Evolutionary conservation across 257 asterid species (phyloP).

Genomic region (Lycium ferocissimum): DNA sequence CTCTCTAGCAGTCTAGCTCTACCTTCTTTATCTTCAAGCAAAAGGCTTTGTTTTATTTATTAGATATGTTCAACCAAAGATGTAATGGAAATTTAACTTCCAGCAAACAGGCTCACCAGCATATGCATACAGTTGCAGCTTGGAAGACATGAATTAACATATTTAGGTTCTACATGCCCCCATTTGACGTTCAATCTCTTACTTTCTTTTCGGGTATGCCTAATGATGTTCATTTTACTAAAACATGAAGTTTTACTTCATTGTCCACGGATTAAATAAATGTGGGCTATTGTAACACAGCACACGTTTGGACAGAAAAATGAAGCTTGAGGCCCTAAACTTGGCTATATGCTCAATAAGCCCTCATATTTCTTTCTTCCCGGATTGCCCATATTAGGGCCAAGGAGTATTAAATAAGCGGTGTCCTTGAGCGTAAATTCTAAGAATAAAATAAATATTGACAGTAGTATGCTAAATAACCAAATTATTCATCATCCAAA

Average conservation of each 20-base stretch:
- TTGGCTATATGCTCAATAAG: not conserved
- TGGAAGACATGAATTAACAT: not conserved
- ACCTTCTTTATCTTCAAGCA: not conserved
- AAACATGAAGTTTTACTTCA: too few species aligned
- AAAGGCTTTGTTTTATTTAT: too few species aligned
- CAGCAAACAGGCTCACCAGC: not conserved
- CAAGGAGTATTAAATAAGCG: not conserved
- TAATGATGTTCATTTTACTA: too few species aligned
- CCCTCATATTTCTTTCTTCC: not conserved
- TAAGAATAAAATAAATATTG: not conserved
- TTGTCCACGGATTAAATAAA: too few species aligned
- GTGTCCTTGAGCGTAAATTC: not conserved
- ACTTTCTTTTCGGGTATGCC: too few species aligned
- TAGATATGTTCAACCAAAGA: not conserved
- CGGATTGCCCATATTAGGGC: not conserved
- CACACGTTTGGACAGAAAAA: too few species aligned
- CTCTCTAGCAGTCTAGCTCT: not conserved
- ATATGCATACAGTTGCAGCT: not conserved
- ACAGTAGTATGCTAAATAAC: not conserved
- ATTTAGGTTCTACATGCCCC: not conserved
- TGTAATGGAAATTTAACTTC: not conserved
- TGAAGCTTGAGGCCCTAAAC: not conserved
- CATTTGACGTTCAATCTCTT: not conserved
- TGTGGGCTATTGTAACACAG: too few species aligned
- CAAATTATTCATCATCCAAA: not conserved